These are phyloP conservation scores for Globisporangium parvum DNA, from an alignment of 352 stramenopile genomes.

Conservation along the genomic window DNA sequence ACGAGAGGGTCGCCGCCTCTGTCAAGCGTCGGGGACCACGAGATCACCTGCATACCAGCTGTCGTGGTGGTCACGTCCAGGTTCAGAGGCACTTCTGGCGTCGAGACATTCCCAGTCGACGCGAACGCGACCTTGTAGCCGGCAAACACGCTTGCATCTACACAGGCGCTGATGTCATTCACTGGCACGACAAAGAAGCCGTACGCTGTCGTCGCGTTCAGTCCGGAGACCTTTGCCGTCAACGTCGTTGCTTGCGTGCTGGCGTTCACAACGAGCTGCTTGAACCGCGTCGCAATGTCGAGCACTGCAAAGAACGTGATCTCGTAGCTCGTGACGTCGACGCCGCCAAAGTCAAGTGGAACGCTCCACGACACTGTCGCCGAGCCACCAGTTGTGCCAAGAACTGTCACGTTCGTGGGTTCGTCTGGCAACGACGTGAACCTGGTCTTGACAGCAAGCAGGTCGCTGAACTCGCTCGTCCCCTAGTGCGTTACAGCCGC, in stretches of 20 bases:
- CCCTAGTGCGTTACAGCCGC: slow-evolving; percentile 22
- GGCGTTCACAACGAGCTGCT: slow-evolving; percentile 23
- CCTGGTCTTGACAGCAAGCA: slow-evolving; percentile 21
- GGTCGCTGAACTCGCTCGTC: slow-evolving; percentile 39
- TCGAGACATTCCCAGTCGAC: slow-evolving; percentile 21
- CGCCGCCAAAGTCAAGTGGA: slow-evolving; percentile 50
- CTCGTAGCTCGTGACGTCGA: slow-evolving; percentile 39
- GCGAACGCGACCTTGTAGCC: slow-evolving; percentile 28
- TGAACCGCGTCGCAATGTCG: slow-evolving; percentile 22
- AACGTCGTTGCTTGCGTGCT: slow-evolving; percentile 17
- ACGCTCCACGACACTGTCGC: slow-evolving; percentile 35
- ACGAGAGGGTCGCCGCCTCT: slow-evolving; percentile 27
- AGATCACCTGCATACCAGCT: slow-evolving; percentile 35
- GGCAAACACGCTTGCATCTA: slow-evolving; percentile 18
- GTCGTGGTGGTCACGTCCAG: slow-evolving; percentile 27
- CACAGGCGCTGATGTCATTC: slow-evolving; percentile 52
- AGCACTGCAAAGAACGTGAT: slow-evolving; percentile 37
- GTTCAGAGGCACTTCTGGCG: slow-evolving; percentile 28
- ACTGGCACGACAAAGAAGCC: slow-evolving; percentile 40
- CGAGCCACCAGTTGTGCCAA: slow-evolving; percentile 29
- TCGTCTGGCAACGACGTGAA: slow-evolving; percentile 41
- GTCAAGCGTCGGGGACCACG: slow-evolving; percentile 34
- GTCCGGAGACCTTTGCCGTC: slow-evolving; percentile 28
- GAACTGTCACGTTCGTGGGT: slow-evolving; percentile 19
- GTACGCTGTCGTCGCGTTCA: slow-evolving; percentile 46